Base-by-base conservation (phyloP, 345 rosid genomes). In the Mercurialis annua region DNA sequence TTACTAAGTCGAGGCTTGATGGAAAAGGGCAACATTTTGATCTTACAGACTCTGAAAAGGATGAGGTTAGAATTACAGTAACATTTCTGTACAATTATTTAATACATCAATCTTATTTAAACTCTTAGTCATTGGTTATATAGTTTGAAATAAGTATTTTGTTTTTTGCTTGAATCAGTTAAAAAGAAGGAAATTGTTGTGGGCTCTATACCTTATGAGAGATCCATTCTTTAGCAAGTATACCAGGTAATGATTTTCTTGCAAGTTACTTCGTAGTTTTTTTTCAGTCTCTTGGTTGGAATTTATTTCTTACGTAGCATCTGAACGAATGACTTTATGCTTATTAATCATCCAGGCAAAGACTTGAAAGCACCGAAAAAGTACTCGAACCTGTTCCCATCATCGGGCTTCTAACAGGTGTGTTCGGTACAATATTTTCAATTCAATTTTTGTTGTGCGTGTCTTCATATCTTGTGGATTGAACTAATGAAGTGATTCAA, bases 151-250 rank as follows among this genome's bases (percentile, higher is more conserved):
- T 20, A 27, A 40, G 7, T 60, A 11, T 26, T n/a, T n/a, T 68
- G 58, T 62, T 6, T 44, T 11, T 57, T 79, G 61, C 65, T 66
- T 69, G 57, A 53, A 72, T 77, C 78, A 92, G 98, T 69, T 90
- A 23, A 88, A 75, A 79, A 81, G 99, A 76, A 79, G 99, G 76
- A 92, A 90, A 81, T 73, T 92, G 69, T 66, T 88, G 59, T 92
- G 97, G 97, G 98, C 97, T 52, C 81, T 95, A 60, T 92, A 92
- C 75, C 80, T 90, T 33, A 86, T 95, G 98, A 85, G 97, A 77
- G 99, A 95, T 79, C 98, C 97, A 67, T 95, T 88, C 79, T 95
- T 95, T 71, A 80, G 78, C 87, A 90, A 84, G 70, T 88, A 90
- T 71, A 92, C 93, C 50, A 90, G 88, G 99, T 87, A 67, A 9